A percentile compares a stretch with the other conserved stretches of the same genome.
Evolutionary conservation across 768 basidiomycete species (phyloP).

Genomic region (Tricholoma furcatifolium): DNA sequence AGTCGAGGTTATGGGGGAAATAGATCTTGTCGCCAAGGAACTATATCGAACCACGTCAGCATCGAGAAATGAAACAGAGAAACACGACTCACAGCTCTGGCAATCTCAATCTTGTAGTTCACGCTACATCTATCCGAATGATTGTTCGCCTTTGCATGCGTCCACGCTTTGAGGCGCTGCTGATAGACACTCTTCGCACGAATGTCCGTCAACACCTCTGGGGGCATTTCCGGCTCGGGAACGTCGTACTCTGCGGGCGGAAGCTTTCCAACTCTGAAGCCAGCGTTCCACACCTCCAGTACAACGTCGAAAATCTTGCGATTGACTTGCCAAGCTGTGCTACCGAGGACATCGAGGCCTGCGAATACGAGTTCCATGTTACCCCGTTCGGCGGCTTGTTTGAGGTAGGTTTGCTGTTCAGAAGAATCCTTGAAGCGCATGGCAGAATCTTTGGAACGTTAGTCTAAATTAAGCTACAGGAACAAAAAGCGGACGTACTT

Average conservation of each 20-base stretch:
- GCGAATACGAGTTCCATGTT: conserved; percentile 84
- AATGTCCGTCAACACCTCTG: conserved; percentile 45
- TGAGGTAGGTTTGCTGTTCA: conserved; percentile 81
- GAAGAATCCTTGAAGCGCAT: conserved; percentile 94
- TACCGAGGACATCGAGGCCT: conserved; percentile 86
- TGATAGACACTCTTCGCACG: conserved; percentile 54
- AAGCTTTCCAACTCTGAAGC: conserved; percentile 78
- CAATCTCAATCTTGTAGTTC: conserved; percentile 97
- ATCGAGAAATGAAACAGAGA: background rate
- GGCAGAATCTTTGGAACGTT: conserved; percentile 44
- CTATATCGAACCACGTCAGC: conserved; percentile 30
- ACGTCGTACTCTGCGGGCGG: conserved; percentile 70
- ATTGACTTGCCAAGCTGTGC: conserved; percentile 91
- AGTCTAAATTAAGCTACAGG: background rate
- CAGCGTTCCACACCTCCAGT: conserved; percentile 83
- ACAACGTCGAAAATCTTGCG: conserved; percentile 72
- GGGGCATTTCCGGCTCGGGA: conserved; percentile 60
- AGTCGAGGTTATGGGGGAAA: conserved; percentile 95
- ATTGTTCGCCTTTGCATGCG: conserved; percentile 68
- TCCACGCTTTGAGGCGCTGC: conserved; percentile 51
- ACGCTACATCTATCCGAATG: conserved; percentile 91
- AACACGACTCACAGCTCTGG: conserved; percentile 65
- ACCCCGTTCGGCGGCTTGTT: conserved; percentile 68
- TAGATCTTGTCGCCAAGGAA: conserved; percentile 89
- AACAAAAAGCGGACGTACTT: conserved; percentile 41